Evolutionary conservation across 2,329 filamentous ascomycete genomes (phyloP).

Genomic region (Iodosphaeria phyllophila): DNA sequence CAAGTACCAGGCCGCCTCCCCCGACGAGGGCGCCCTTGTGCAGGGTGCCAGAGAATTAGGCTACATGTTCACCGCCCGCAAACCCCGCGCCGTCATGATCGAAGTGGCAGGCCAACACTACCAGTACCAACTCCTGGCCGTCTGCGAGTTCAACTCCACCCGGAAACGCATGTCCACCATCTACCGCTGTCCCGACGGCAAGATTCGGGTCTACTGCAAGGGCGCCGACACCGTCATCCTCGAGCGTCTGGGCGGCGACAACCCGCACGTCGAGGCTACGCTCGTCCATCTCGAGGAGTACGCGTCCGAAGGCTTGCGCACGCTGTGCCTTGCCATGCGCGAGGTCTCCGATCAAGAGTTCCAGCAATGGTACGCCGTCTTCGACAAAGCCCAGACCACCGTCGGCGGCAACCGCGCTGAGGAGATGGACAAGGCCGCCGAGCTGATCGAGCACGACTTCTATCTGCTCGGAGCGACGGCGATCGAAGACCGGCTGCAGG

Average conservation of each 20-base stretch:
- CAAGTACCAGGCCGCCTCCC: slow-evolving; percentile 95
- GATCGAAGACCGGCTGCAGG: slow-evolving; percentile 91
- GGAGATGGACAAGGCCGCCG: slow-evolving; percentile 90
- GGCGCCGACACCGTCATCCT: slow-evolving; percentile 95
- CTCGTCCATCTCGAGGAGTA: slow-evolving; percentile 96
- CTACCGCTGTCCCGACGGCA: slow-evolving; percentile 89
- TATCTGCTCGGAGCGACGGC: slow-evolving; percentile 85
- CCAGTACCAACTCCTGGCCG: slow-evolving; percentile 81
- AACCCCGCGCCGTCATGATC: slow-evolving; percentile 76
- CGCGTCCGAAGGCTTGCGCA: slow-evolving; percentile 85
- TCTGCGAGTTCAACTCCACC: slow-evolving; percentile 98
- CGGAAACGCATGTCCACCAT: slow-evolving; percentile 97
- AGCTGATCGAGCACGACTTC: slow-evolving; percentile 86
- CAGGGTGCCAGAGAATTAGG: slow-evolving; percentile 74
- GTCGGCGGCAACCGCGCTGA: slow-evolving; percentile 84
- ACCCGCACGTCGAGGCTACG: slow-evolving; percentile 76
- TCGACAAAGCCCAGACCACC: slow-evolving; percentile 73
- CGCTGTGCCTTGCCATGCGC: slow-evolving; percentile 84
- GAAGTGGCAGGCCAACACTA: slow-evolving; percentile 50
- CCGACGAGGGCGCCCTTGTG: slow-evolving; percentile 91
- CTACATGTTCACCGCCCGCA: slow-evolving; percentile 80
- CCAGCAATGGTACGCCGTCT: slow-evolving; percentile 70
- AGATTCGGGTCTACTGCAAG: slow-evolving; percentile 86
- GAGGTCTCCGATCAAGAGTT: slow-evolving; percentile 84
- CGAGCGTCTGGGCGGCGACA: slow-evolving; percentile 68